These are phyloP conservation scores for Letharia columbiana DNA, from an alignment of 495 filamentous ascomycete genomes.

Conservation along the genomic window DNA sequence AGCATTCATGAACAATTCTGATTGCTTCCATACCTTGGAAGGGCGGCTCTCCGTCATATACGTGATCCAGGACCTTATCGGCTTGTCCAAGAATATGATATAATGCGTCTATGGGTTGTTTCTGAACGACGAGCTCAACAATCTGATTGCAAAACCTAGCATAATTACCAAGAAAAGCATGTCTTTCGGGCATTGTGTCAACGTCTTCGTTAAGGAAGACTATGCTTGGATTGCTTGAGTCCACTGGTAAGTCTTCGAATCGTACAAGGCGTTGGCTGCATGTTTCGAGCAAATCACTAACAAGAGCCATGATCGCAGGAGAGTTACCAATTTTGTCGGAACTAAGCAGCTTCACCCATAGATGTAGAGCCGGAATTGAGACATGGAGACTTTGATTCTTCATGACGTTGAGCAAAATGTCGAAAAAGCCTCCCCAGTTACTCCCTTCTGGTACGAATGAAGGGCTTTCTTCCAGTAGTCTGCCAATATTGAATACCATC, in stretches of 20 bases:
- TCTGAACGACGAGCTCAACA: slow-evolving; percentile 73
- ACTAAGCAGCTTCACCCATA: slow-evolving; percentile 72
- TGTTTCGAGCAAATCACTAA: slow-evolving; percentile 67
- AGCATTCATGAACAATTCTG: background rate
- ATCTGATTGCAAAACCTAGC: slow-evolving; percentile 77
- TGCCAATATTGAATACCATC: slow-evolving; percentile 77
- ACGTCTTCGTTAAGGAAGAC: slow-evolving; percentile 84
- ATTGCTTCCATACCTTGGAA: slow-evolving; percentile 52
- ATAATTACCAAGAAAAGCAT: slow-evolving; percentile 97
- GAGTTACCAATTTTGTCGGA: slow-evolving; percentile 55
- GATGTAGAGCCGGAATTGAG: slow-evolving; percentile 84
- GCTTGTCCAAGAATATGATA: slow-evolving; percentile 73
- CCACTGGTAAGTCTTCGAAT: slow-evolving; percentile 75
- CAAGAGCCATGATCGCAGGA: slow-evolving; percentile 57
- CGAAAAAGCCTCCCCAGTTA: slow-evolving; percentile 68
- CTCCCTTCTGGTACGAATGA: slow-evolving; percentile 48
- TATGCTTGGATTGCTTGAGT: slow-evolving; percentile 69
- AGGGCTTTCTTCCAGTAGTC: slow-evolving; percentile 70
- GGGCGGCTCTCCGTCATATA: slow-evolving; percentile 61
- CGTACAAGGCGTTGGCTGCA: slow-evolving; percentile 69
- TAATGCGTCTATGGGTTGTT: slow-evolving; percentile 74
- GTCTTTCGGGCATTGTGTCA: slow-evolving; percentile 86
- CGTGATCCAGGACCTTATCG: slow-evolving; percentile 59
- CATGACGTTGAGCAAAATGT: slow-evolving; percentile 68
- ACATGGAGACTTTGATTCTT: slow-evolving; percentile 82